Conservation (phyloP, 768 basidiomycete genomes). For the Tricholoma flavovirens region DNA sequence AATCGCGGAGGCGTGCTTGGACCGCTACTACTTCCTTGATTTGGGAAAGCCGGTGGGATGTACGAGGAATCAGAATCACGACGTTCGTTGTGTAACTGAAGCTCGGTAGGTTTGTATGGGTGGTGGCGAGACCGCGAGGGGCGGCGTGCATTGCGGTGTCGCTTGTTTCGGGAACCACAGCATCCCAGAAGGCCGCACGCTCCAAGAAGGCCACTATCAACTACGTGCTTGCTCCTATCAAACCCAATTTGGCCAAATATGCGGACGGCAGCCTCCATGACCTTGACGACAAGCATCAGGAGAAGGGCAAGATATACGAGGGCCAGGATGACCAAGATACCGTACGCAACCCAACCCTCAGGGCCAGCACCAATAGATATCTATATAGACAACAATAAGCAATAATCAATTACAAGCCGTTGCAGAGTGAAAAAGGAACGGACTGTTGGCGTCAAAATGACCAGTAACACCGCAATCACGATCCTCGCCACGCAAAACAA, state of each 20-base stretch:
- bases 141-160: slow-evolving; percentile 26
- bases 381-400: slow-evolving; percentile 34
- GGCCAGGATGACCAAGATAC: slow-evolving; percentile 77
- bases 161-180: slow-evolving; percentile 43
- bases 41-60: slow-evolving; percentile 36
- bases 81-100: slow-evolving; percentile 13
- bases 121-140: slow-evolving; percentile 13
- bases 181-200: slow-evolving; percentile 71
- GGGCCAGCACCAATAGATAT: slow-evolving; percentile 79
- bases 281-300: slow-evolving; percentile 78
- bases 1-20: slow-evolving; percentile 27
- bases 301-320: slow-evolving; percentile 81
- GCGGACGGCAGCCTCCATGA: slow-evolving; percentile 78
- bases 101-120: slow-evolving; percentile 15
- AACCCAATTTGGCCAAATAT: slow-evolving; percentile 75
- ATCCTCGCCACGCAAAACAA: slow-evolving; percentile 89
- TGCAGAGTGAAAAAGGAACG: slow-evolving; percentile 24
- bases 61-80: slow-evolving; percentile 48
- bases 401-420: slow-evolving; percentile 6
- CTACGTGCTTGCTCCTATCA: slow-evolving; percentile 71
- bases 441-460: slow-evolving; percentile 87
- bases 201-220: slow-evolving; percentile 85
- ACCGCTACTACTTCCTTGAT: slow-evolving; percentile 19
- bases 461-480: slow-evolving; percentile 81
- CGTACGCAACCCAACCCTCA: slow-evolving; percentile 91